Percentiles rank a stretch among this genome's conserved stretches.
Evolutionary conservation across 2,329 filamentous ascomycete species (phyloP).

Genomic region (Colletotrichum australisinense): DNA sequence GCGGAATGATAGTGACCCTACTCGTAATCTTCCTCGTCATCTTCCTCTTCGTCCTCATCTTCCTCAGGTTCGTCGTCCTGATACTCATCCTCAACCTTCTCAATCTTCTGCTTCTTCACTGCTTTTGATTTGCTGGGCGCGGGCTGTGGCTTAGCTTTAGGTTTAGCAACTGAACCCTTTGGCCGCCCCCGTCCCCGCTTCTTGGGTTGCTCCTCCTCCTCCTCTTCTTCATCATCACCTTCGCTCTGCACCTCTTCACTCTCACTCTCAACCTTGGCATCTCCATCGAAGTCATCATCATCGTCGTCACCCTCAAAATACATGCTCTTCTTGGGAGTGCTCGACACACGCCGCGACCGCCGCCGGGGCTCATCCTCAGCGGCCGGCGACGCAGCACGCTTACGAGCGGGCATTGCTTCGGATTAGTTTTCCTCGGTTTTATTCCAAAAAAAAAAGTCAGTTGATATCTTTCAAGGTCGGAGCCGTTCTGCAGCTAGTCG

Average conservation of each 20-base stretch:
- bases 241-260: conserved; percentile 35
- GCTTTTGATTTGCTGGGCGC: conserved; percentile 41
- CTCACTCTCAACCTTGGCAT: conserved; percentile 6
- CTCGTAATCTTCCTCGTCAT: conserved; percentile 43
- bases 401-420: conserved; percentile 52
- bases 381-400: conserved; percentile 47
- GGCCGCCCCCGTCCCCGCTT: conserved; percentile 34
- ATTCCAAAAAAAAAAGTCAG: too few relatives aligned
- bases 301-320: conserved; percentile 59
- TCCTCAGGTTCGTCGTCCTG: conserved; percentile 28
- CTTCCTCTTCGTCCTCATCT: conserved; percentile 34
- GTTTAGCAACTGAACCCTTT: conserved; percentile 11
- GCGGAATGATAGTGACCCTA: conserved; percentile 53
- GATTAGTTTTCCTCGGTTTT: too few relatives aligned
- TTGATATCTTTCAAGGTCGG: not conserved
- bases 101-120: conserved; percentile 38
- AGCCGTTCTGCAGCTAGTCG: not conserved
- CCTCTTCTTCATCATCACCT: conserved; percentile 20
- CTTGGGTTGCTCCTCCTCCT: conserved; percentile 36
- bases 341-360: conserved; percentile 60
- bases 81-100: conserved; percentile 30
- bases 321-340: conserved; percentile 58
- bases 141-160: conserved; percentile 35
- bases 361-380: conserved; percentile 50
- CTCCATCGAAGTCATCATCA: conserved; percentile 24